Conservation (phyloP, 352 stramenopile genomes). For the Phytophthora brassicae region DNA sequence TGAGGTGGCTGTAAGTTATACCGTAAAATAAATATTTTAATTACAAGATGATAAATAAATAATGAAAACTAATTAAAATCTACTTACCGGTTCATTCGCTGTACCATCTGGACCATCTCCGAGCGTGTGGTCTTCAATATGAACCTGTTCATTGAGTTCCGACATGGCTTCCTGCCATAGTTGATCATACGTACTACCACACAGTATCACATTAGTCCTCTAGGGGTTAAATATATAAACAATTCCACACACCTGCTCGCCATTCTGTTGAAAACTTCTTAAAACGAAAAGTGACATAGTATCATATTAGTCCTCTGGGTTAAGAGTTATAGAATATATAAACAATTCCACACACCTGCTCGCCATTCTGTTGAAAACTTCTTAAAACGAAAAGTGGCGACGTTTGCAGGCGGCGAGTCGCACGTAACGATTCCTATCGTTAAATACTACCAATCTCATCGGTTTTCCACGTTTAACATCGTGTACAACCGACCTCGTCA, state of each 20-base stretch:
- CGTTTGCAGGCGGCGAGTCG: background rate
- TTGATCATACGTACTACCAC: conserved; percentile 84
- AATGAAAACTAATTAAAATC: too few relatives aligned
- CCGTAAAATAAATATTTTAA: too few relatives aligned
- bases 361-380: conserved; percentile 25
- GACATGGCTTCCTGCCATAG: conserved; percentile 92
- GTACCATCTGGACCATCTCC: conserved; percentile 37
- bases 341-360: conserved; percentile 32
- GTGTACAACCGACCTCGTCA: too few relatives aligned
- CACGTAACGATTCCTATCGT: background rate
- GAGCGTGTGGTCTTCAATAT: conserved; percentile 86
- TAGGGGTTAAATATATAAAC: background rate
- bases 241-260: conserved; percentile 35
- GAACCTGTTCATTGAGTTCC: conserved; percentile 92
- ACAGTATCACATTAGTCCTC: too few relatives aligned
- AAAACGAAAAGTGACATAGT: conserved; percentile 11
- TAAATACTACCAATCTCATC: conserved; percentile 7
- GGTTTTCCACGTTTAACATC: too few relatives aligned
- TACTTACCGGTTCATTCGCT: conserved; percentile 38
- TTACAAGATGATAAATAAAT: too few relatives aligned
- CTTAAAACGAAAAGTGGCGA: conserved; percentile 2
- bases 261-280: conserved; percentile 17
- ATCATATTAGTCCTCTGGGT: too few relatives aligned
- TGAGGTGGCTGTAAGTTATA: conserved; percentile 44
- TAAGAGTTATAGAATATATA: background rate